These are phyloP conservation scores for Sclerotinia subarctica DNA, from an alignment of 2,329 filamentous ascomycete genomes.

Conservation along the genomic window DNA sequence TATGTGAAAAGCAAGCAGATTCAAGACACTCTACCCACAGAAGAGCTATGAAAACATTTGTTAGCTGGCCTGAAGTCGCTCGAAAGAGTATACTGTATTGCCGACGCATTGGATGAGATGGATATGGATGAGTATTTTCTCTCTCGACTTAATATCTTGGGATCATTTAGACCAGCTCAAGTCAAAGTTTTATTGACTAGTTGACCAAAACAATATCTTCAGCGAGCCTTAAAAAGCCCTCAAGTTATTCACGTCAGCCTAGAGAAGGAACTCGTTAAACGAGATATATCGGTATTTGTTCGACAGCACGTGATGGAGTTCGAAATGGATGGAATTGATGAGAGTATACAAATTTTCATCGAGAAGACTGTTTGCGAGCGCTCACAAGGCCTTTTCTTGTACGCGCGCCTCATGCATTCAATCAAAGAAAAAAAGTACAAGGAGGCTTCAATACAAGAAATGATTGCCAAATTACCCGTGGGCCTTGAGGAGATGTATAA, in stretches of 20 bases:
- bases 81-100: slow-evolving; percentile 43
- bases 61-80: slow-evolving; percentile 26
- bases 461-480: slow-evolving; percentile 22
- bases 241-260: slow-evolving; percentile 41
- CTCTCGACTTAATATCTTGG: slow-evolving; percentile 38
- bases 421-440: neutral
- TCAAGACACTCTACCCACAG: slow-evolving; percentile 22
- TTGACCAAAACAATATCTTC: slow-evolving; percentile 40
- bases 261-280: slow-evolving; percentile 40
- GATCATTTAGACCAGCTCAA: slow-evolving; percentile 34
- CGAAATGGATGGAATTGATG: neutral
- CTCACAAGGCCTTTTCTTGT: slow-evolving; percentile 17
- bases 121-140: slow-evolving; percentile 42
- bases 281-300: slow-evolving; percentile 34
- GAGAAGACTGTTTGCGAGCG: slow-evolving; percentile 4
- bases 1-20: neutral
- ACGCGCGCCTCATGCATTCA: slow-evolving; percentile 15
- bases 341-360: neutral
- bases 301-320: neutral
- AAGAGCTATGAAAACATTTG: slow-evolving; percentile 38
- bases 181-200: slow-evolving; percentile 47
- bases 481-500: slow-evolving; percentile 35
- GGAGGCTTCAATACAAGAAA: neutral
- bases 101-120: slow-evolving; percentile 52
- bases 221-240: slow-evolving; percentile 36